A percentile compares a stretch with the other conserved stretches of the same genome.
phyloP scores from a whole-genome alignment of 1,139 yeast genomes.

The Pichia terricola region DNA sequence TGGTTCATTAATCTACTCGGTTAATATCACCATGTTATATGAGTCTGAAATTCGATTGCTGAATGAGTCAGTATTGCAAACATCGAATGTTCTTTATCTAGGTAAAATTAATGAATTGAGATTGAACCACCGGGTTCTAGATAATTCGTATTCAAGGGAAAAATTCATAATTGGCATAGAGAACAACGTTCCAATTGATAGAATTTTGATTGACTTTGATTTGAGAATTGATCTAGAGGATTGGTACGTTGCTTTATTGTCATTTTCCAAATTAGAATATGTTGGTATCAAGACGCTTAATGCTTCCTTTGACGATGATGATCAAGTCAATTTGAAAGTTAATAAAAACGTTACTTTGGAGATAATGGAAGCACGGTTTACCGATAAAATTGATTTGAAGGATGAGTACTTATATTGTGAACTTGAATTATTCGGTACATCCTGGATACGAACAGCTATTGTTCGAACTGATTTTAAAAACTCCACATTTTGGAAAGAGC shows the following conservation, averaged over 20 bases:
- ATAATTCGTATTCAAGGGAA: not conserved
- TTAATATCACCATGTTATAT: conserved; percentile 47
- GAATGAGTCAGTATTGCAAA: conserved; percentile 59
- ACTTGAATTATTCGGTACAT: conserved; percentile 53
- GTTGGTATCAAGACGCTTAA: conserved; percentile 23
- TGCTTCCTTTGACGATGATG: conserved; percentile 7
- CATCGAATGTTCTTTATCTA: conserved; percentile 46
- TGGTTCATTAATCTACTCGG: conserved; percentile 53
- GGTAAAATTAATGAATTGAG: conserved; percentile 51
- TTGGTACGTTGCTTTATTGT: conserved; percentile 69
- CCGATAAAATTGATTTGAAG: conserved; percentile 5
- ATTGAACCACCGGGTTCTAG: conserved; percentile 26
- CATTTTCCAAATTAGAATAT: conserved; percentile 56
- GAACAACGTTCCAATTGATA: conserved; percentile 10
- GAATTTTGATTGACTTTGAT: conserved; percentile 54
- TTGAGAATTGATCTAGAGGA: conserved; percentile 68
- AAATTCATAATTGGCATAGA: conserved; percentile 1
- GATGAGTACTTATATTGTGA: conserved; percentile 42
- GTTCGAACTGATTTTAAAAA: conserved; percentile 35
- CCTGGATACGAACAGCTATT: conserved; percentile 62
- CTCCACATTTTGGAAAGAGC: conserved; percentile 65
- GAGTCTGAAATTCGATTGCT: conserved; percentile 61
- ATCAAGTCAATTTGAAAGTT: conserved; percentile 36
- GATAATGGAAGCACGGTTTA: conserved; percentile 59
- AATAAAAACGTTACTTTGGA: conserved; percentile 47